Base-by-base conservation (phyloP, 768 basidiomycete species). In the Mrakia gelida region DNA sequence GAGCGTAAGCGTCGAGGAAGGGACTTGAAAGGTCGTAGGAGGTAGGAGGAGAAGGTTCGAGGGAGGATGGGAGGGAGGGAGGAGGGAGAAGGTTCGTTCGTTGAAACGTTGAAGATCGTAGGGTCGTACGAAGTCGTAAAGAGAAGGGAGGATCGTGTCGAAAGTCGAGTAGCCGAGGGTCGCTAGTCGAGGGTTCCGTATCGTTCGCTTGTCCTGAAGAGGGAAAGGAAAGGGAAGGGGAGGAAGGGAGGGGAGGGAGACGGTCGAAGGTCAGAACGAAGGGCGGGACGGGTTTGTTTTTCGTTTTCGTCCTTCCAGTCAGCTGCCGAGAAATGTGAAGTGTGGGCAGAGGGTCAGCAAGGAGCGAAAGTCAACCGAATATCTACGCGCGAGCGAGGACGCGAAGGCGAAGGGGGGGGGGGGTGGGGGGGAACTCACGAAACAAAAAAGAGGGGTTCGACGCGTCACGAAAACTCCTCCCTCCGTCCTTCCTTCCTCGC, bases 241-340 rank as follows among this genome's bases (percentile, higher is more conserved):
- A 73, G 38, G 56, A 56, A 49, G 71, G 34, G 54, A 43, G 26
- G 74, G 45, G 74, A 34, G 41, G 41, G 73, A 52, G 61, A n/a
- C 26, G 32, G 61, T 43, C 62, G 43, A 38, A 32, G 41, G 73
- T 28, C 41, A 62, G 7, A 21, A 38, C 62, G 43, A 38, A 32
- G 41, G 73, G 16, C 41, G 45, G 7, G 32, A 38, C 8, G 11
- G 32, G 21, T 56, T 28, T n/a, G n/a, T 38, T 56, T 41, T 30
- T 73, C 18, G 16, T 49, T 71, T 8, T 15, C n/a, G n/a, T 43
- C 30, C 1, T 10, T 34, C 26, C 28, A 49, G 71, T 45, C 45
- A 11, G 45, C 45, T 10, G 45, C 45, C 45, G 45, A 45, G 30
- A 38, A 21, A 73, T 56, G 72, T 73, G 72, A 73, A 73, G 54